These are phyloP conservation scores for Coffea humblotiana DNA, from an alignment of 305 asterid species.

Conservation along the genomic window DNA sequence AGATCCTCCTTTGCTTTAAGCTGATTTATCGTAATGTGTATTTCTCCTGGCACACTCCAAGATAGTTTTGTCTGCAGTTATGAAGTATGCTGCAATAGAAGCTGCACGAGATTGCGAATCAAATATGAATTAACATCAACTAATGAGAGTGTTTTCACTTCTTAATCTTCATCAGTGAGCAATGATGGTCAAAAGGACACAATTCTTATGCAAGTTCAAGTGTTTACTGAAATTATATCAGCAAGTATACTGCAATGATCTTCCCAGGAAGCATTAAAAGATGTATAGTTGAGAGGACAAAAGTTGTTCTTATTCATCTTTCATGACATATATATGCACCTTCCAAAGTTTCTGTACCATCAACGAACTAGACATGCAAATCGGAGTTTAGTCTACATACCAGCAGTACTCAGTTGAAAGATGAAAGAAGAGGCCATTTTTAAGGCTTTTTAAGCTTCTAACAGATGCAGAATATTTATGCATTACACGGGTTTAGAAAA, in stretches of 20 bases:
- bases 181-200: not conserved
- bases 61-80: constrained; percentile 69
- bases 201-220: not conserved
- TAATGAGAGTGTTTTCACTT: not conserved
- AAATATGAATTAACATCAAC: not conserved
- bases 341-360: not conserved
- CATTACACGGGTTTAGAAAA: not conserved
- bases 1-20: constrained; percentile 17
- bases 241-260: not conserved
- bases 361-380: not conserved
- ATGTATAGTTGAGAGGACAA: not conserved
- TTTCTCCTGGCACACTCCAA: constrained; percentile 64
- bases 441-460: not conserved
- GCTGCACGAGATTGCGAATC: constrained; percentile 37
- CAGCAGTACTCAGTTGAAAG: not conserved
- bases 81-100: constrained; percentile 70
- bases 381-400: not conserved
- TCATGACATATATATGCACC: not conserved
- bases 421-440: not conserved
- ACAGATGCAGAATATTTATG: not conserved
- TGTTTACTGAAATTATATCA: not conserved
- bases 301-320: not conserved
- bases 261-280: not conserved
- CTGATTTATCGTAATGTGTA: constrained; percentile 35
- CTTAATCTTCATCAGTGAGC: not conserved